Evolutionary conservation across 75 land plant species (phyloP).

Genomic region (Adiantum capillusveneris): DNA sequence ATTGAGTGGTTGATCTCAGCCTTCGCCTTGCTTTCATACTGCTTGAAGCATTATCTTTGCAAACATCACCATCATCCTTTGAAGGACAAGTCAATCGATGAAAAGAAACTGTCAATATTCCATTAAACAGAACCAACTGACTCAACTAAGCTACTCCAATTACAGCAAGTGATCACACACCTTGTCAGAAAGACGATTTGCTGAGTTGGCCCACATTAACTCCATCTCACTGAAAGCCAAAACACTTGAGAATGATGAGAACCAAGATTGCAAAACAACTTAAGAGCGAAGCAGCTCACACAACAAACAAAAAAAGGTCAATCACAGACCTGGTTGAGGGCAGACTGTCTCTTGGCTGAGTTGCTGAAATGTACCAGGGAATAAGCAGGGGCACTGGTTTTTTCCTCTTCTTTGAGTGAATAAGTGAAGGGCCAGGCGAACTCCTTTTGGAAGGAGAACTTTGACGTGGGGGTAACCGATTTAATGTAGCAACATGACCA

Average conservation of each 20-base stretch:
- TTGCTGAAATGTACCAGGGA: constrained; percentile 13
- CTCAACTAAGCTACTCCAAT: too few species aligned
- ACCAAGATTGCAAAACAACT: neutral
- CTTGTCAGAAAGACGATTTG: constrained; percentile 23
- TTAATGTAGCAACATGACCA: too few species aligned
- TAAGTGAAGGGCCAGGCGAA: neutral
- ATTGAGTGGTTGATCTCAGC: constrained; percentile 35
- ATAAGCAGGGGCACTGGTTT: constrained; percentile 4
- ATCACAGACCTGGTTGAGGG: constrained; percentile 10
- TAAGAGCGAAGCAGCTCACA: neutral
- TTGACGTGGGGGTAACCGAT: too few species aligned
- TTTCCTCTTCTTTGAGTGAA: constrained; percentile 15
- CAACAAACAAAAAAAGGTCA: neutral
- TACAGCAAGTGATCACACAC: constrained; percentile 1
- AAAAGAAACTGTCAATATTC: neutral
- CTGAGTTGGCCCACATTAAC: constrained; percentile 14
- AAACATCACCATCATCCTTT: constrained; percentile 19
- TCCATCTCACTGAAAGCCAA: constrained; percentile 18
- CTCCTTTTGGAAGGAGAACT: neutral
- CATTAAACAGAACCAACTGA: too few species aligned
- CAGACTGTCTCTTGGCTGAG: constrained; percentile 10
- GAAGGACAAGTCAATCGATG: neutral
- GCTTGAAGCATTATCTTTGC: constrained; percentile 15
- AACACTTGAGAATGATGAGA: neutral
- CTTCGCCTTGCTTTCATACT: constrained; percentile 26